Conservation (phyloP, 352 stramenopile genomes). For the Lagenidium giganteum region DNA sequence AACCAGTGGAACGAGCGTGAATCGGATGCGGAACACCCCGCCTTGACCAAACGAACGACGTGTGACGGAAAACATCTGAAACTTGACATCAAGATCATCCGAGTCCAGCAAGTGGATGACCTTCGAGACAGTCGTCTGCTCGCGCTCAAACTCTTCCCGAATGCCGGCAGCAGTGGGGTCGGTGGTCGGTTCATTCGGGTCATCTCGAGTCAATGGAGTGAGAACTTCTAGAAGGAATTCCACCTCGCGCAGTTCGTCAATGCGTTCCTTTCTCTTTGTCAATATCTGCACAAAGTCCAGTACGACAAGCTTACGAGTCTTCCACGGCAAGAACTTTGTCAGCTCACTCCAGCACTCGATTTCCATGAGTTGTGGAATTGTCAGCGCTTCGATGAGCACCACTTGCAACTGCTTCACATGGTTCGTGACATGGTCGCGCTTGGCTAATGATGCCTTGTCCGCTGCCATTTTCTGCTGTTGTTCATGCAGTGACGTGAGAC, state of each 20-base stretch:
- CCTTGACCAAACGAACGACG: conserved; percentile 79
- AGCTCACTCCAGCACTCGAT: conserved; percentile 32
- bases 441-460: conserved; percentile 2
- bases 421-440: too few relatives aligned
- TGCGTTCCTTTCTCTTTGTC: conserved; percentile 27
- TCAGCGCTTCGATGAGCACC: conserved; percentile 17
- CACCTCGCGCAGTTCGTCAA: conserved; percentile 31
- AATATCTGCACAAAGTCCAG: conserved; percentile 45
- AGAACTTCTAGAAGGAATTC: conserved; percentile 75
- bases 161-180: conserved; percentile 12
- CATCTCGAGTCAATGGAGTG: conserved; percentile 87
- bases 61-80: conserved; percentile 54
- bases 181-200: conserved; percentile 30
- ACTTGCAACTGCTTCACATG: conserved; percentile 16
- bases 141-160: conserved; percentile 64
- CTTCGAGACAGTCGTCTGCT: conserved; percentile 91
- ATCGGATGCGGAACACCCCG: conserved; percentile 83
- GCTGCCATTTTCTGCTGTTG: conserved; percentile 1
- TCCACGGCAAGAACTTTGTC: conserved; percentile 41
- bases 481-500: conserved; percentile 23
- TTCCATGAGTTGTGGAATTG: conserved; percentile 29
- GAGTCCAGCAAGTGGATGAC: conserved; percentile 92
- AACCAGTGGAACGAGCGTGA: conserved; percentile 92
- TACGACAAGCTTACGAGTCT: conserved; percentile 45
- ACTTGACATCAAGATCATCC: conserved; percentile 55